A percentile compares a stretch with the other conserved stretches of the same genome.
phyloP scores from a whole-genome alignment of 345 rosid species.

The Salix exigua region DNA sequence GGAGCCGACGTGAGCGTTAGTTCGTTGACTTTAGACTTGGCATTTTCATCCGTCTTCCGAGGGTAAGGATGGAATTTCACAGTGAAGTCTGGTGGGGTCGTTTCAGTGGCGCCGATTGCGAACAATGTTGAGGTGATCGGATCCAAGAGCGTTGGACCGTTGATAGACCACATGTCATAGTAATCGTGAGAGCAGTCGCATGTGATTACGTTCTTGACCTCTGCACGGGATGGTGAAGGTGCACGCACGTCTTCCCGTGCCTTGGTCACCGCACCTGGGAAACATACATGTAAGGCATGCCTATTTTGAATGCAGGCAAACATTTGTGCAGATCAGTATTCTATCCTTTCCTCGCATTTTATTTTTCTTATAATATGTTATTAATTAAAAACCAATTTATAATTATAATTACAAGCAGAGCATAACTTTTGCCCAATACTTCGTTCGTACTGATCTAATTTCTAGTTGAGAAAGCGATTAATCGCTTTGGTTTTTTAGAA shows the following conservation, averaged over 20 bases:
- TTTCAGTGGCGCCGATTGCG: constrained; percentile 3
- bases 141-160: constrained; percentile 32
- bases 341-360: neutral
- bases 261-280: neutral
- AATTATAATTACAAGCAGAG: neutral
- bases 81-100: neutral
- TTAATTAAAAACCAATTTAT: neutral
- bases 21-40: constrained; percentile 36
- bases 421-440: neutral
- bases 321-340: neutral
- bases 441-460: too few species aligned
- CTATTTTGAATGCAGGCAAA: too few species aligned
- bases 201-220: constrained; percentile 11
- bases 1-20: constrained; percentile 24
- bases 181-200: constrained; percentile 32
- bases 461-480: too few species aligned
- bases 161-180: constrained; percentile 38
- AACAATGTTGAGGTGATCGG: constrained; percentile 26
- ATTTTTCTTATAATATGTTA: neutral
- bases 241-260: neutral
- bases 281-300: neutral
- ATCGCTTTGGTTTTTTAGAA: neutral
- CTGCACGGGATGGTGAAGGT: neutral
- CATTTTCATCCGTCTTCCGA: constrained; percentile 27
- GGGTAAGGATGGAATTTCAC: constrained; percentile 40